A percentile compares a stretch with the other conserved stretches of the same genome.
Evolutionary conservation across 352 stramenopile species (phyloP).

Genomic region (Phytophthora gonapodyides): DNA sequence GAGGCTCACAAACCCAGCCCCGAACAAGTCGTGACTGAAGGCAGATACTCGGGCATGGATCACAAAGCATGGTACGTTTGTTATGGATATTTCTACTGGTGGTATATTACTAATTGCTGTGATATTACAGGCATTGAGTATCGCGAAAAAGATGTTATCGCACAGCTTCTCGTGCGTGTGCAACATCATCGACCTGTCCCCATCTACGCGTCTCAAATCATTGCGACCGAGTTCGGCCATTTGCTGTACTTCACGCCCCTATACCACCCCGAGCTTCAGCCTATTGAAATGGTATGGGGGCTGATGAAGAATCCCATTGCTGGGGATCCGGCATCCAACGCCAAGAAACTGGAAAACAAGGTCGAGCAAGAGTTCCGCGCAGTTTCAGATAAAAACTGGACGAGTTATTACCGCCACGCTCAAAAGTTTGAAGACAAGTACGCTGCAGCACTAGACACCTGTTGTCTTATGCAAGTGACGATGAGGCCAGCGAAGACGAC

Average conservation of each 20-base stretch:
- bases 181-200: neutral
- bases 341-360: neutral
- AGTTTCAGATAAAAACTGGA: neutral
- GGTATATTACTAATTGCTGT: neutral
- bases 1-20: neutral
- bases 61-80: neutral
- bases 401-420: neutral
- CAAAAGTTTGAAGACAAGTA: conserved; percentile 3
- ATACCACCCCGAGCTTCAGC: neutral
- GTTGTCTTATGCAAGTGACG: neutral
- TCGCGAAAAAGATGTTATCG: neutral
- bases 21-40: conserved; percentile 7
- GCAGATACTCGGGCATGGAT: conserved; percentile 2
- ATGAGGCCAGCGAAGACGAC: neutral
- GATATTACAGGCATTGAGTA: no score
- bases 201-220: neutral
- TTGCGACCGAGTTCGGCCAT: neutral
- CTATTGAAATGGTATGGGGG: conserved; percentile 3
- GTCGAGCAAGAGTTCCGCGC: neutral
- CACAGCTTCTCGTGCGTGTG: neutral
- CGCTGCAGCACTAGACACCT: neutral
- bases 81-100: no score
- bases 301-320: conserved; percentile 3
- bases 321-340: neutral
- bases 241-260: neutral